Evolutionary conservation across 768 basidiomycete species (phyloP).

Genomic region (Lyophyllum atratum): DNA sequence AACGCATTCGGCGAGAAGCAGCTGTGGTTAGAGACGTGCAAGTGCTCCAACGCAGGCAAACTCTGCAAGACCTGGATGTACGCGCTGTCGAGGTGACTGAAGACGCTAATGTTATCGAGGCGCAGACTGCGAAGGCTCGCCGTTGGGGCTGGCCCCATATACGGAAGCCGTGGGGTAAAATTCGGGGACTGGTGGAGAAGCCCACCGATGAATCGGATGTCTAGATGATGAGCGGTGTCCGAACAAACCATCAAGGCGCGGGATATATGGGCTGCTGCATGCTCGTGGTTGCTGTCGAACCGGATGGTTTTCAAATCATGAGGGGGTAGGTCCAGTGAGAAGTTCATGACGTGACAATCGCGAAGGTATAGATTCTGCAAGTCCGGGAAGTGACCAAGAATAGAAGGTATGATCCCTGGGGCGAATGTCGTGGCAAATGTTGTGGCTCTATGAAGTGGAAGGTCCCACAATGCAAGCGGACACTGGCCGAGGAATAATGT

Average conservation of each 20-base stretch:
- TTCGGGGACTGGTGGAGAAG: constrained; percentile 24
- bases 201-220: constrained; percentile 31
- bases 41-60: constrained; percentile 21
- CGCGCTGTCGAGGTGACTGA: constrained; percentile 22
- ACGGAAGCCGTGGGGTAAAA: constrained; percentile 12
- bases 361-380: constrained; percentile 27
- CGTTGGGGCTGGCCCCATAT: constrained; percentile 2
- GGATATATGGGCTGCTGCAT: constrained; percentile 24
- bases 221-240: constrained; percentile 21
- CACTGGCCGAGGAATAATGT: constrained; percentile 28
- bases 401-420: constrained; percentile 26
- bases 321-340: constrained; percentile 19
- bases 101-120: constrained; percentile 30
- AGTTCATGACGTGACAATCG: constrained; percentile 26
- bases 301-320: constrained; percentile 25
- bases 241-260: constrained; percentile 23
- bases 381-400: constrained; percentile 23
- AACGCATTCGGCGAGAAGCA: constrained; percentile 24
- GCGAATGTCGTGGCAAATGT: constrained; percentile 30
- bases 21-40: constrained; percentile 30
- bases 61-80: constrained; percentile 24
- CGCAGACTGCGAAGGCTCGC: constrained; percentile 23
- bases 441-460: constrained; percentile 16
- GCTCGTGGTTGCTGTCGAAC: constrained; percentile 28
- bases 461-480: constrained; percentile 28